phyloP scores from a whole-genome alignment of 805 yeast genomes.

The Candida nanaspora region DNA sequence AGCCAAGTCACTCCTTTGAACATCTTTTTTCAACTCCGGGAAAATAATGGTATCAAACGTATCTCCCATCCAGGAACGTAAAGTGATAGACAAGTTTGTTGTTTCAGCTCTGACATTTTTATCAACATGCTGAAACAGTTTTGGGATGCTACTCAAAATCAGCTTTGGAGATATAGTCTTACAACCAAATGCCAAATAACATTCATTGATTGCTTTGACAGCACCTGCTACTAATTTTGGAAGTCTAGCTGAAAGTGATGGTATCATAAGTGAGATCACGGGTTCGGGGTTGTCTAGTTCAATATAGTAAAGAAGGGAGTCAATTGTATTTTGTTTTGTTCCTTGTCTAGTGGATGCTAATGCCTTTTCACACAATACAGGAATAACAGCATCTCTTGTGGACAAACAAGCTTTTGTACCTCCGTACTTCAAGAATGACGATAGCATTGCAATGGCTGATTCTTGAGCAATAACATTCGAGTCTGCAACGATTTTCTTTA shows the following conservation, averaged over 20 bases:
- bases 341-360: constrained; percentile 66
- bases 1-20: constrained; percentile 80
- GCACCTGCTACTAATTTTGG: constrained; percentile 78
- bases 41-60: constrained; percentile 52
- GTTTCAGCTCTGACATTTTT: constrained; percentile 79
- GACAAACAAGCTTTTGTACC: constrained; percentile 35
- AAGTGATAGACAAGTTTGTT: constrained; percentile 54
- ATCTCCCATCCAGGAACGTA: constrained; percentile 70
- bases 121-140: constrained; percentile 80
- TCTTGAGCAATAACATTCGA: constrained; percentile 91
- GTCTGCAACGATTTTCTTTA: constrained; percentile 61
- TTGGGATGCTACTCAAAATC: constrained; percentile 51
- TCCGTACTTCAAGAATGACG: constrained; percentile 49
- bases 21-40: constrained; percentile 68
- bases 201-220: constrained; percentile 45
- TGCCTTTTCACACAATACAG: constrained; percentile 73
- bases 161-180: constrained; percentile 49
- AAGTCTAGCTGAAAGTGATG: constrained; percentile 50
- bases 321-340: constrained; percentile 60
- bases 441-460: constrained; percentile 55
- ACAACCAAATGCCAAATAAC: constrained; percentile 60
- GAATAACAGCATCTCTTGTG: constrained; percentile 35
- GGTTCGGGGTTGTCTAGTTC: constrained; percentile 64
- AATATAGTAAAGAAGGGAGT: constrained; percentile 52
- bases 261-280: constrained; percentile 59